phyloP scores from a whole-genome alignment of 2,329 filamentous ascomycete species.

The Alternaria burnsii region DNA sequence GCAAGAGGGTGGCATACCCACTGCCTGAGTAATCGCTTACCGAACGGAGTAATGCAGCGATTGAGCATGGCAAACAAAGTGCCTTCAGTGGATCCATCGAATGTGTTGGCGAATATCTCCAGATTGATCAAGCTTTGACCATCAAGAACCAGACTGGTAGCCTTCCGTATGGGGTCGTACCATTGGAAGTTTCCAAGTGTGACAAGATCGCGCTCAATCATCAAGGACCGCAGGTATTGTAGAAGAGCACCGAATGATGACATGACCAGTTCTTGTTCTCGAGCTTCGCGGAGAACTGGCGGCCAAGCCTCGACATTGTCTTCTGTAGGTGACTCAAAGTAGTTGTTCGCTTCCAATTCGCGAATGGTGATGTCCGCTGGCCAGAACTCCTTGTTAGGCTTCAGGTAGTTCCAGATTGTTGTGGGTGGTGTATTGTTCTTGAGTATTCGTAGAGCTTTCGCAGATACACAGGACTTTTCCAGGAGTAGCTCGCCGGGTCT shows the following conservation, averaged over 20 bases:
- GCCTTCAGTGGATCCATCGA: conserved; percentile 83
- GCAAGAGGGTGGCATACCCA: conserved; percentile 97
- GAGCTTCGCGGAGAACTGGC: conserved; percentile 72
- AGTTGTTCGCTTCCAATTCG: conserved; percentile 80
- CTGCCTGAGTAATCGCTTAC: conserved; percentile 92
- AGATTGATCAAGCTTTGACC: conserved; percentile 97
- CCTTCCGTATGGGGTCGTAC: conserved; percentile 93
- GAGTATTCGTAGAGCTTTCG: conserved; percentile 88
- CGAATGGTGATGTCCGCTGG: conserved; percentile 81
- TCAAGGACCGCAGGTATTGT: conserved; percentile 82
- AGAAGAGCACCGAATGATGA: conserved; percentile 89
- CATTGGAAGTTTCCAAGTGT: conserved; percentile 89
- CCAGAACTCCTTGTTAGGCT: conserved; percentile 89
- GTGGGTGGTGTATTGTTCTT: conserved; percentile 95
- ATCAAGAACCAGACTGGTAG: conserved; percentile 88
- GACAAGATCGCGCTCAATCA: conserved; percentile 86
- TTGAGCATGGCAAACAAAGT: conserved; percentile 92
- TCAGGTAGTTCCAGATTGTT: conserved; percentile 94
- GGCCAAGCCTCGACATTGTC: conserved; percentile 78
- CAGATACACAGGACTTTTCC: conserved; percentile 82
- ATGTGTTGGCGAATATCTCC: conserved; percentile 94
- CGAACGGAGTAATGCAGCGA: conserved; percentile 93
- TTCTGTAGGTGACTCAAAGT: conserved; percentile 72
- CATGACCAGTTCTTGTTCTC: conserved; percentile 83
- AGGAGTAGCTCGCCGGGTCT: conserved; percentile 87